A percentile compares a stretch with the other conserved stretches of the same genome.
phyloP scores from a whole-genome alignment of 257 asterid genomes.

The Nicotiana attenuata region DNA sequence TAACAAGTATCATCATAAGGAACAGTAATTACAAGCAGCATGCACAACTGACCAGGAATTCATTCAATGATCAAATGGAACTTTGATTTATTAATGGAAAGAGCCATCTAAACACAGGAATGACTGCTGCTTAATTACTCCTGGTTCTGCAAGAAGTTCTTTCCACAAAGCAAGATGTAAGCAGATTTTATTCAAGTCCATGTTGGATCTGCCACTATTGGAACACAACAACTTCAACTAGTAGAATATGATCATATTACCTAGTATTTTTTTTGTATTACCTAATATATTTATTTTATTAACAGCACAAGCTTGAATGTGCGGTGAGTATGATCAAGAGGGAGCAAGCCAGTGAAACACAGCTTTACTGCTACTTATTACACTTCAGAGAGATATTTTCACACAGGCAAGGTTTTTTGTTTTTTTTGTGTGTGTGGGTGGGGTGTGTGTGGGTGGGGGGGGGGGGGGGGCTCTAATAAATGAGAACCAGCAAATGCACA shows the following conservation, averaged over 20 bases:
- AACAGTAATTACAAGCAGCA: neutral
- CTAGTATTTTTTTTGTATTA: neutral
- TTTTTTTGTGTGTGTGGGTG: too few relatives aligned
- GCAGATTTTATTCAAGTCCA: neutral
- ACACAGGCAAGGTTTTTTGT: neutral
- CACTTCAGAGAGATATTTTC: neutral
- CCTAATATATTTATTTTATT: neutral
- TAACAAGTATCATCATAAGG: neutral
- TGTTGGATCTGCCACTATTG: neutral
- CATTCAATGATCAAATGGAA: constrained; percentile 1
- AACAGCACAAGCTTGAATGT: neutral
- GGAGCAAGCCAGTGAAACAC: neutral
- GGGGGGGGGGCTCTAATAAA: neutral
- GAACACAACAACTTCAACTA: neutral
- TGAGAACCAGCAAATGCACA: neutral
- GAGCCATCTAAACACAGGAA: neutral
- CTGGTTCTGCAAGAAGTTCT: neutral
- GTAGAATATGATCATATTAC: neutral
- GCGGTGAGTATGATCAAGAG: neutral
- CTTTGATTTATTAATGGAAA: neutral
- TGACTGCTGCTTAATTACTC: neutral
- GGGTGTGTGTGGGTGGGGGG: too few relatives aligned
- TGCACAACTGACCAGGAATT: neutral
- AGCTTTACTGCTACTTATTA: neutral
- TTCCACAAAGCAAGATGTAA: neutral